Conservation (phyloP, 805 yeast species). For the Candida takata region DNA sequence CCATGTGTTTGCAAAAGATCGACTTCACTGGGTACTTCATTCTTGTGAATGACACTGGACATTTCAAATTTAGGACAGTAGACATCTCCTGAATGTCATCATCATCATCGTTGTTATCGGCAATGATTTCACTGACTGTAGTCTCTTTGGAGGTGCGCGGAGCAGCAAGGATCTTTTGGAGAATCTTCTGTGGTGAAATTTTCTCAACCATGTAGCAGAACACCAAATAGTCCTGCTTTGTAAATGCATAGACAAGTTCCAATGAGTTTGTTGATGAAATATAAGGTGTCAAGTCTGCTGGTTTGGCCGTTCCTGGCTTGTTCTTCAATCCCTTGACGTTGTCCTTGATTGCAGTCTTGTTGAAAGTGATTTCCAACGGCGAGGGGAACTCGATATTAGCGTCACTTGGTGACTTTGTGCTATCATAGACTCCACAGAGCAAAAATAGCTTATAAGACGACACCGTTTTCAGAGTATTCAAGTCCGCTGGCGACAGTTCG, state of each 20-base stretch:
- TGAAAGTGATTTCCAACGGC: constrained; percentile 61
- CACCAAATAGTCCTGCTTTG: constrained; percentile 42
- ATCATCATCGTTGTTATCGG: constrained; percentile 41
- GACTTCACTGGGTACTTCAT: constrained; percentile 72
- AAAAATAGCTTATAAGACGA: constrained; percentile 37
- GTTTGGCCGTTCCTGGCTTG: constrained; percentile 70
- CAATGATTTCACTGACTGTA: constrained; percentile 42
- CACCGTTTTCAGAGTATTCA: constrained; percentile 26
- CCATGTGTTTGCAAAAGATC: constrained; percentile 66
- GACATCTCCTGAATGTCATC: constrained; percentile 68
- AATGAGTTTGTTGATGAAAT: constrained; percentile 35
- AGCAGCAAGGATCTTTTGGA: constrained; percentile 33
- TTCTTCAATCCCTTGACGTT: constrained; percentile 72
- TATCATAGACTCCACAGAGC: constrained; percentile 43
- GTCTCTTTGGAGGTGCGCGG: constrained; percentile 47
- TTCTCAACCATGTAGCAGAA: constrained; percentile 54
- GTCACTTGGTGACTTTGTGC: constrained; percentile 18
- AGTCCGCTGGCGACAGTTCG: constrained; percentile 36
- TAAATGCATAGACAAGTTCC: constrained; percentile 52
- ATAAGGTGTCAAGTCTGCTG: constrained; percentile 65
- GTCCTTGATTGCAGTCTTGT: constrained; percentile 41
- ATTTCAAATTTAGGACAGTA: constrained; percentile 59
- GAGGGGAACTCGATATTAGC: constrained; percentile 57
- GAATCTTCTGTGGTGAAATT: constrained; percentile 34
- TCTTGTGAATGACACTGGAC: constrained; percentile 70